Percentiles rank a stretch among this genome's conserved stretches.
phyloP scores from a whole-genome alignment of 257 asterid species.

The Penstemon newberryi region DNA sequence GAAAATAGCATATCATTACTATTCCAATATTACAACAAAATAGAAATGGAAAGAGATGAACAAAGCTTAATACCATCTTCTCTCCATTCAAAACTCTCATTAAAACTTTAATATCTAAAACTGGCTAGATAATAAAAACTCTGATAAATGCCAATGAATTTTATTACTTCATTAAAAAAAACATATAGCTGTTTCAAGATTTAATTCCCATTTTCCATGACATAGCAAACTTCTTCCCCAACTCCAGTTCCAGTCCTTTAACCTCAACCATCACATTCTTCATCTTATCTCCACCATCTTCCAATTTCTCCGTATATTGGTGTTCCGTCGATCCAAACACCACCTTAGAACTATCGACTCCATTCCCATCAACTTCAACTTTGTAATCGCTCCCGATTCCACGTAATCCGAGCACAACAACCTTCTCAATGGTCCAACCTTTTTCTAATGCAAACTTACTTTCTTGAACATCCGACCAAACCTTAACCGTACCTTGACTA shows the following conservation, averaged over 20 bases:
- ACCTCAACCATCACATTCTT: conserved; percentile 76
- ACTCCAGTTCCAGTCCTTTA: conserved; percentile 60
- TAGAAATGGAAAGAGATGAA: conserved; percentile 35
- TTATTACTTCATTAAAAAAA: neutral
- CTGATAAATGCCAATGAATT: conserved; percentile 4
- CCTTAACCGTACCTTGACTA: conserved; percentile 48
- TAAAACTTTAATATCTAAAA: neutral
- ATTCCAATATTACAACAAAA: neutral
- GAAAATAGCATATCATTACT: too few species aligned
- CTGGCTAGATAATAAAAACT: neutral
- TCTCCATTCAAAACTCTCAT: conserved; percentile 31
- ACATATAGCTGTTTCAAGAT: conserved; percentile 24
- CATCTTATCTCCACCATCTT: conserved; percentile 39
- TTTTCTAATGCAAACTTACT: conserved; percentile 62
- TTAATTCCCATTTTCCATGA: conserved; percentile 79
- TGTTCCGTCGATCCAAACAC: conserved; percentile 44
- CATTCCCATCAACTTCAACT: conserved; percentile 53
- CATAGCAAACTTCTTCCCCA: conserved; percentile 75
- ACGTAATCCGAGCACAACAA: conserved; percentile 64
- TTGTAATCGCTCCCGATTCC: conserved; percentile 41
- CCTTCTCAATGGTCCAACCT: conserved; percentile 78
- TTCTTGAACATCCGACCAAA: conserved; percentile 80
- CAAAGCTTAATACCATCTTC: conserved; percentile 34
- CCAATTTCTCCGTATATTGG: conserved; percentile 30
- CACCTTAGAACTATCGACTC: conserved; percentile 41